Evolutionary conservation across 2,329 filamentous ascomycete genomes (phyloP).

Genomic region (Huntiella abstrusa): DNA sequence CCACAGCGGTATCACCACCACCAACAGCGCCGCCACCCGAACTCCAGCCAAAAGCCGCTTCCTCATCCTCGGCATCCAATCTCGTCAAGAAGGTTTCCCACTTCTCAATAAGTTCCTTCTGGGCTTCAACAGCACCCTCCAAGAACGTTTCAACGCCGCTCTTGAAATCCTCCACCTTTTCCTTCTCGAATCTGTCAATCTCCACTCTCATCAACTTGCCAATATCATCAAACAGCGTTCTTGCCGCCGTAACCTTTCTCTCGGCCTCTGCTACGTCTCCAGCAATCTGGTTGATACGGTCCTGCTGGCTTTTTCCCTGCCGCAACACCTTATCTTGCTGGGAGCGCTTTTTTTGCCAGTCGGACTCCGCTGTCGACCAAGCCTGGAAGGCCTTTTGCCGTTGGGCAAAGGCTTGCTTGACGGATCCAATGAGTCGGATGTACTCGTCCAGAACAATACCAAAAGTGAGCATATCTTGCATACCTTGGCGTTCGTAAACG

Average conservation of each 20-base stretch:
- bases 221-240: conserved; percentile 92
- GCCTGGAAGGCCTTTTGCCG: conserved; percentile 90
- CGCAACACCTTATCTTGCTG: conserved; percentile 88
- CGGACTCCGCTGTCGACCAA: conserved; percentile 81
- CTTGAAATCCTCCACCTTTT: conserved; percentile 99
- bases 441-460: conserved; percentile 98
- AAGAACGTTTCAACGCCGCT: conserved; percentile 93
- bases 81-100: conserved; percentile 98
- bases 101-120: conserved; percentile 86
- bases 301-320: conserved; percentile 89
- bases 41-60: conserved; percentile 44
- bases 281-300: conserved; percentile 76
- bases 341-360: conserved; percentile 73
- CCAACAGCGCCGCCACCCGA: conserved; percentile 36
- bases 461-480: conserved; percentile 88
- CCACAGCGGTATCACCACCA: conserved; percentile 39
- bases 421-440: conserved; percentile 82
- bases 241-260: conserved; percentile 74
- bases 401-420: conserved; percentile 83
- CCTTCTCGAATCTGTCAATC: conserved; percentile 81
- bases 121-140: conserved; percentile 90
- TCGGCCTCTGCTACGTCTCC: conserved; percentile 93
- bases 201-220: conserved; percentile 79
- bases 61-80: conserved; percentile 82
- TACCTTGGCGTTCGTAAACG: conserved; percentile 87